phyloP scores from a whole-genome alignment of 116 monocot genomes.

The Trichopus zeylanicus region DNA sequence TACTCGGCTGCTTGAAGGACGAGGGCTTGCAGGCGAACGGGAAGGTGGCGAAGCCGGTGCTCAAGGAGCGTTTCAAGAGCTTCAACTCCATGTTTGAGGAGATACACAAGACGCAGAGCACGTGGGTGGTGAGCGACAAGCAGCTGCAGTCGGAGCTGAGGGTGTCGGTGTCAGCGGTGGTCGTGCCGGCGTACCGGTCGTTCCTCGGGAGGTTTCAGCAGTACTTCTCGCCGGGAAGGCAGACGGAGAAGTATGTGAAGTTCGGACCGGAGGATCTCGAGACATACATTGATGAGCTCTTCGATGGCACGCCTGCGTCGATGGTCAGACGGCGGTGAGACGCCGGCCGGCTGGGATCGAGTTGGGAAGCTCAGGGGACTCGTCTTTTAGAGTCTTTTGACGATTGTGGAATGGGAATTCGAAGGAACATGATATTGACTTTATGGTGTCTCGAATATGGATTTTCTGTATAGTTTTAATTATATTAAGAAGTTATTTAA shows the following conservation, averaged over 20 bases:
- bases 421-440: no score
- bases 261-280: conserved; percentile 61
- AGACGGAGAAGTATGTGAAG: conserved; percentile 75
- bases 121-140: conserved; percentile 65
- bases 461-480: no score
- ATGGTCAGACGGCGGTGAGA: conserved; percentile 28
- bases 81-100: conserved; percentile 64
- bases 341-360: no score
- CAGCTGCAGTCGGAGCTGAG: conserved; percentile 71
- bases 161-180: conserved; percentile 56
- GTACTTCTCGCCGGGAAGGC: conserved; percentile 49
- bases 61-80: conserved; percentile 66
- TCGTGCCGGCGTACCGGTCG: conserved; percentile 60
- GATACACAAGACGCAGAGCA: conserved; percentile 64
- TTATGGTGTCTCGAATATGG: no score
- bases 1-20: conserved; percentile 48
- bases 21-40: conserved; percentile 42
- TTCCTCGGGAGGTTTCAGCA: conserved; percentile 55
- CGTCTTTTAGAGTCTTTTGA: no score
- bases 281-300: conserved; percentile 54
- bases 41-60: conserved; percentile 38
- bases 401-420: no score
- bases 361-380: no score
- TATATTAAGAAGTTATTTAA: no score
- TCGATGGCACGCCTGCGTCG: conserved; percentile 38